Evolutionary conservation across 805 yeast genomes (phyloP), one percentile per base, ranked within the genome.

Genomic region (Kodamaea restingae): DNA sequence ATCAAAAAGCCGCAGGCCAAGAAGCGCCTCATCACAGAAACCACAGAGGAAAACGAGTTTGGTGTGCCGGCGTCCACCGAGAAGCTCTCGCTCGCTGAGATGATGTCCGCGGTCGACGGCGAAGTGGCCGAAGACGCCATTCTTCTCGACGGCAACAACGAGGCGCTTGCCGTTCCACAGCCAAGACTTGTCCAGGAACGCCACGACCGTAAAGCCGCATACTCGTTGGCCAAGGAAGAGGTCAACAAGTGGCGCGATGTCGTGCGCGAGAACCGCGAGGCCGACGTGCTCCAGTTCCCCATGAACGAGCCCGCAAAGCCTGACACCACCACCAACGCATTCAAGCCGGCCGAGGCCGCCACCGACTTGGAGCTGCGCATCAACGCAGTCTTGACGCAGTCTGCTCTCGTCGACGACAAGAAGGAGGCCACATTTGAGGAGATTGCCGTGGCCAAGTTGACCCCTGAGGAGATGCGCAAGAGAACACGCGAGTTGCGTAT

Each of bases 221-320:
- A 85, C 58, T 95, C 86, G 41, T 75, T 93, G 24, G 80, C 96
- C 32, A 88, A 82, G 49, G 84, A 82, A 31, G 95, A 93, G 56
- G 85, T 91, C 4, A 73, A 78, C 43, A 84, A 83, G 60, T 93
- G 98, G 98, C 76, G 80, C 39, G 96, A 88, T 36, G 76, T 82
- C 1, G 87, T 93, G 17, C 78, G 79, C 45, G 75, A 76, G 41
- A 84, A 86, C 51, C 78, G 95, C 50, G 78, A 80, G 44, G 93
- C 96, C 1, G 97, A 90, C 53, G 88, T 84, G 41, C 63, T 93
- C 36, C 73, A 77, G 39, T 91, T 91, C 58, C 93, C 96, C 12
- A 55, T 83, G 52, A 73, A 76, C 36, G 44, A 52, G 30, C 64
- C 68, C 7, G 69, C 73, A 4, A 51, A 53, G 3, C 69, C 71